These are phyloP conservation scores for Scheffersomyces quercinus DNA, from an alignment of 1,139 yeast genomes.

Conservation along the genomic window DNA sequence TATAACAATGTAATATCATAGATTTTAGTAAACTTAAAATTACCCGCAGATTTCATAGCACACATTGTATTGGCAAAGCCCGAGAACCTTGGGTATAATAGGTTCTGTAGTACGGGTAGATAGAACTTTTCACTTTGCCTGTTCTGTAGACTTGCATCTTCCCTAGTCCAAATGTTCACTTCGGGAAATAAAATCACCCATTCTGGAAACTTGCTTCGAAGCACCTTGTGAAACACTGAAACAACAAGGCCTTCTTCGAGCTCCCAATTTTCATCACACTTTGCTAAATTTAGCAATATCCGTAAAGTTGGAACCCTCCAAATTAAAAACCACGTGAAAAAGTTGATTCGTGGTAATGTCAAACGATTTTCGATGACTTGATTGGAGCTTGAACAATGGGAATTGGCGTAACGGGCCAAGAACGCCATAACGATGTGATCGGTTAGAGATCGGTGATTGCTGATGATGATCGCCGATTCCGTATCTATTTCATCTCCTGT, in stretches of 20 bases:
- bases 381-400: neutral
- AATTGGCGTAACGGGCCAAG: constrained; percentile 33
- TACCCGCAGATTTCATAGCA: constrained; percentile 37
- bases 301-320: constrained; percentile 57
- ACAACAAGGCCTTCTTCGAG: constrained; percentile 34
- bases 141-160: constrained; percentile 47
- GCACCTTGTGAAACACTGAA: constrained; percentile 23
- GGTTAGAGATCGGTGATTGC: constrained; percentile 57
- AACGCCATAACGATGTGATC: constrained; percentile 54
- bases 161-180: constrained; percentile 61
- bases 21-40: constrained; percentile 34
- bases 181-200: constrained; percentile 74
- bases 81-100: constrained; percentile 69
- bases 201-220: constrained; percentile 33
- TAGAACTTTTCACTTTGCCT: constrained; percentile 52
- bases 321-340: constrained; percentile 61
- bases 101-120: constrained; percentile 51
- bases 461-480: constrained; percentile 48
- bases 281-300: constrained; percentile 42
- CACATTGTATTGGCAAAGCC: constrained; percentile 50
- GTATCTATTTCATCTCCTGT: constrained; percentile 44
- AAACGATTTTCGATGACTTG: constrained; percentile 7
- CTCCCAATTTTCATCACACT: constrained; percentile 67
- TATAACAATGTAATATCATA: constrained; percentile 59
- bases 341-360: constrained; percentile 44